Percentiles rank a stretch among this genome's conserved stretches.
Conservation (phyloP, 1,284 basidiomycete species). For the Volvariella surrecta region DNA sequence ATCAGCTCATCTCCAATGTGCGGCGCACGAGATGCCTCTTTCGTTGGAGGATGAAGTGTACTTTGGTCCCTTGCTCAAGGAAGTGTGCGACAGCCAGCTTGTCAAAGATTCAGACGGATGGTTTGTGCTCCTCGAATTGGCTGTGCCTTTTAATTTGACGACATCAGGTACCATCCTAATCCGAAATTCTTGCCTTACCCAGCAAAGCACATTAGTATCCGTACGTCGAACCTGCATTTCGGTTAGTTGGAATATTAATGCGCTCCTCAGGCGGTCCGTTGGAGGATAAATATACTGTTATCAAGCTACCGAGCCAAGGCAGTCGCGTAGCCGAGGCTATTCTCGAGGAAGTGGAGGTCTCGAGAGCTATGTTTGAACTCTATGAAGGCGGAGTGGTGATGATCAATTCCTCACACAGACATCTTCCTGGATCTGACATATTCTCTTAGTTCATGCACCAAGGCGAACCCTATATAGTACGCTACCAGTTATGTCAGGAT, state of each 20-base stretch:
- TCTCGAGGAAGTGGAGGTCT: conserved; percentile 83
- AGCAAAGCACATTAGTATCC: conserved; percentile 64
- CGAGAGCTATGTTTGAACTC: conserved; percentile 79
- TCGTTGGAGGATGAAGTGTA: conserved; percentile 58
- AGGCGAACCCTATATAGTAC: conserved; percentile 66
- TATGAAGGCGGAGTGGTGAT: conserved; percentile 72
- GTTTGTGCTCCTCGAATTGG: conserved; percentile 26
- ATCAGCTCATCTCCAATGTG: conserved; percentile 78
- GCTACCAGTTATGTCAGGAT: conserved; percentile 10
- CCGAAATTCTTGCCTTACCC: conserved; percentile 75
- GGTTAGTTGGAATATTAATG: conserved; percentile 4
- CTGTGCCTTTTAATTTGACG: background rate
- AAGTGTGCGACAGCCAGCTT: conserved; percentile 48
- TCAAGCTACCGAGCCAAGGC: conserved; percentile 50
- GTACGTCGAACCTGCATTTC: conserved; percentile 22
- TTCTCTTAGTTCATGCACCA: conserved; percentile 68
- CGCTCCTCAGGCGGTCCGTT: conserved; percentile 43
- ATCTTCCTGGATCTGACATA: background rate
- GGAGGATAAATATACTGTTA: conserved; percentile 73
- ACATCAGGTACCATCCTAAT: conserved; percentile 71
- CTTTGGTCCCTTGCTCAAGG: conserved; percentile 58
- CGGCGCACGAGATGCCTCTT: conserved; percentile 81
- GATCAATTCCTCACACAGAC: conserved; percentile 7
- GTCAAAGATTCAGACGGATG: conserved; percentile 63
- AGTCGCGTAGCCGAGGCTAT: conserved; percentile 33